Percentiles rank a stretch among this genome's conserved stretches.
These are phyloP conservation scores for Trypanosoma melophagium DNA, from an alignment of 208 protist species.

Conservation along the genomic window DNA sequence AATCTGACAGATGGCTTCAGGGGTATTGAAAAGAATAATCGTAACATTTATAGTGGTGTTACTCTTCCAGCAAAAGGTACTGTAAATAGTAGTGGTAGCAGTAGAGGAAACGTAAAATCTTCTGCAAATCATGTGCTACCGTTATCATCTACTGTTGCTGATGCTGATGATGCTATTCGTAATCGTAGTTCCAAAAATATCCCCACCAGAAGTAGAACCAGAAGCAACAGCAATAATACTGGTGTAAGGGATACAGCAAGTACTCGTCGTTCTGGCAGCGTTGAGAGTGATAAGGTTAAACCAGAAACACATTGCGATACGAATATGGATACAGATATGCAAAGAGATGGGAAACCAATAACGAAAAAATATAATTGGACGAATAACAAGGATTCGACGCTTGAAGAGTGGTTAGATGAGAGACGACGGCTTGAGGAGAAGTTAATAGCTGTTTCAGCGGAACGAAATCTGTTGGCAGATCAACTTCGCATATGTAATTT, in stretches of 20 bases:
- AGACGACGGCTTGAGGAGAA: conserved; percentile 7
- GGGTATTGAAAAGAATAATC: neutral
- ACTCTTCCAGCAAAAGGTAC: too few relatives aligned
- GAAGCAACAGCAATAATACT: neutral
- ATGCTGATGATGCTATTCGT: neutral
- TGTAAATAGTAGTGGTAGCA: neutral
- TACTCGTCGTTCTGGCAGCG: neutral
- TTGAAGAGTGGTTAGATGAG: conserved; percentile 12
- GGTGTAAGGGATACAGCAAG: neutral
- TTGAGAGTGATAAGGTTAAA: neutral
- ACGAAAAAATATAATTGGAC: conserved; percentile 3
- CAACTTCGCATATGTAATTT: conserved; percentile 25
- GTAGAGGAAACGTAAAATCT: neutral
- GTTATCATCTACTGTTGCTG: neutral
- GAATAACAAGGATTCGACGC: neutral
- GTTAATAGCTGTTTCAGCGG: conserved; percentile 12
- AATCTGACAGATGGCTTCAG: neutral
- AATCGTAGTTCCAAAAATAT: neutral
- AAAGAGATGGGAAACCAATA: conserved; percentile 1
- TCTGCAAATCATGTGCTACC: too few relatives aligned
- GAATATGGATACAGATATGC: too few relatives aligned
- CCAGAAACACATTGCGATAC: too few relatives aligned
- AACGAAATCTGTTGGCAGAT: conserved; percentile 22
- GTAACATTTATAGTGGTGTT: neutral
- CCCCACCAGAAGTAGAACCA: neutral